Conservation (phyloP, 1,284 basidiomycete genomes). For the Cryptococcus jaspeensis region DNA sequence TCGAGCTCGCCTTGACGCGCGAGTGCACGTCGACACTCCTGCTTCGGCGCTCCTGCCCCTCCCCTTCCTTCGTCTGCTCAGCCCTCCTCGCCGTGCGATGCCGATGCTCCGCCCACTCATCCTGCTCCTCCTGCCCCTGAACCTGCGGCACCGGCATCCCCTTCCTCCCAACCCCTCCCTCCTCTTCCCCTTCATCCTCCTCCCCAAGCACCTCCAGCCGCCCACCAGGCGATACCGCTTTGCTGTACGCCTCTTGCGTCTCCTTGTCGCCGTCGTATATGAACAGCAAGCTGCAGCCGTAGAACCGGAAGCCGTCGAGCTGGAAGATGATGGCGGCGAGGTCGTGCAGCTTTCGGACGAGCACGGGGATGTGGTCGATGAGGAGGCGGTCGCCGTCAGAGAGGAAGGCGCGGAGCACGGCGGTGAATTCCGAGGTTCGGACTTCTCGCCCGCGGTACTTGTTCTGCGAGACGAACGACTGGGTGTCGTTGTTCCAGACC, state of each 20-base stretch:
- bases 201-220: constrained; percentile 15
- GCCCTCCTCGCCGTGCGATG: constrained; percentile 19
- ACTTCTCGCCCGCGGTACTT: constrained; percentile 95
- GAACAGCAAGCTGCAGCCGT: constrained; percentile 92
- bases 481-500: constrained; percentile 84
- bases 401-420: constrained; percentile 79
- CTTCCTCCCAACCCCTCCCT: not conserved
- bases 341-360: constrained; percentile 90
- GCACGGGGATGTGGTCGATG: constrained; percentile 85
- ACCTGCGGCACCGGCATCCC: too few relatives aligned
- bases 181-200: constrained; percentile 9
- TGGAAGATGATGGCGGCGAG: constrained; percentile 86
- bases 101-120: constrained; percentile 28
- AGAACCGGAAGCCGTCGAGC: constrained; percentile 91
- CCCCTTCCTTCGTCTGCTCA: not conserved
- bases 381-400: constrained; percentile 79
- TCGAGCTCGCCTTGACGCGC: constrained; percentile 2
- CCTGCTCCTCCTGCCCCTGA: constrained; percentile 4
- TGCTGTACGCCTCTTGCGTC: constrained; percentile 63
- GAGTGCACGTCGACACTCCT: constrained; percentile 27
- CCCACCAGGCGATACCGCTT: constrained; percentile 10
- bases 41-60: constrained; percentile 20
- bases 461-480: constrained; percentile 88
- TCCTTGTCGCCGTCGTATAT: constrained; percentile 96
- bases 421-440: constrained; percentile 77